Percentiles rank a stretch among this genome's conserved stretches.
Evolutionary conservation across 1,284 basidiomycete genomes (phyloP).

Genomic region (Pyrrhoderma noxium): DNA sequence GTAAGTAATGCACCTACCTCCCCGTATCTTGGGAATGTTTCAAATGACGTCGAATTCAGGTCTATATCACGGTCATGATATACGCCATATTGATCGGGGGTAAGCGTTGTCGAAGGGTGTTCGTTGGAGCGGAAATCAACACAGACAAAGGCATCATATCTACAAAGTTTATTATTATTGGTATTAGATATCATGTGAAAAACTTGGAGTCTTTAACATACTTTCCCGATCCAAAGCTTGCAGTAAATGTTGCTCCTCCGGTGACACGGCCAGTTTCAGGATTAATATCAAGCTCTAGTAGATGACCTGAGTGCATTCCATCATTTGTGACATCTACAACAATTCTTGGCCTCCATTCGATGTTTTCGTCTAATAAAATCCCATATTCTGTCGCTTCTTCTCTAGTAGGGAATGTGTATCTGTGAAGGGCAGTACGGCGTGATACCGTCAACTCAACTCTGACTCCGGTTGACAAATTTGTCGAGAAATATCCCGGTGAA

Average conservation of each 20-base stretch:
- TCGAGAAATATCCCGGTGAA: constrained; percentile 56
- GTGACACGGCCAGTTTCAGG: constrained; percentile 39
- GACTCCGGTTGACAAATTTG: constrained; percentile 50
- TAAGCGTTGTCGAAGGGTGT: constrained; percentile 22
- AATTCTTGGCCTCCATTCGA: constrained; percentile 36
- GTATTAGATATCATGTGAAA: background rate
- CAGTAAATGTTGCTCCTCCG: constrained; percentile 21
- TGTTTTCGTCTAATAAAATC: constrained; percentile 18
- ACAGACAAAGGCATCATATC: constrained; percentile 27
- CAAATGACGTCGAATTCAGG: constrained; percentile 30
- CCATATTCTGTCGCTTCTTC: background rate
- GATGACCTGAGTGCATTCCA: constrained; percentile 42
- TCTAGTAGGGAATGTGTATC: constrained; percentile 38
- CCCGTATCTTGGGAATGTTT: constrained; percentile 7
- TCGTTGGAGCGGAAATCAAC: constrained; percentile 44
- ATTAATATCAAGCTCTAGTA: constrained; percentile 39
- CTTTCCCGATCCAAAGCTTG: constrained; percentile 9
- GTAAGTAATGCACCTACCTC: constrained; percentile 46
- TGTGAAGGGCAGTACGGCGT: constrained; percentile 46
- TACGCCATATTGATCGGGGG: constrained; percentile 42
- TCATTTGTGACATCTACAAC: constrained; percentile 54
- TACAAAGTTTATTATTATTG: background rate
- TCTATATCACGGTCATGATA: constrained; percentile 46
- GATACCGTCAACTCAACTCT: constrained; percentile 54
- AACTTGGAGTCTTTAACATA: background rate